A percentile compares a stretch with the other conserved stretches of the same genome.
Conservation (phyloP, 768 basidiomycete genomes). For the Tricholoma furcatifolium region DNA sequence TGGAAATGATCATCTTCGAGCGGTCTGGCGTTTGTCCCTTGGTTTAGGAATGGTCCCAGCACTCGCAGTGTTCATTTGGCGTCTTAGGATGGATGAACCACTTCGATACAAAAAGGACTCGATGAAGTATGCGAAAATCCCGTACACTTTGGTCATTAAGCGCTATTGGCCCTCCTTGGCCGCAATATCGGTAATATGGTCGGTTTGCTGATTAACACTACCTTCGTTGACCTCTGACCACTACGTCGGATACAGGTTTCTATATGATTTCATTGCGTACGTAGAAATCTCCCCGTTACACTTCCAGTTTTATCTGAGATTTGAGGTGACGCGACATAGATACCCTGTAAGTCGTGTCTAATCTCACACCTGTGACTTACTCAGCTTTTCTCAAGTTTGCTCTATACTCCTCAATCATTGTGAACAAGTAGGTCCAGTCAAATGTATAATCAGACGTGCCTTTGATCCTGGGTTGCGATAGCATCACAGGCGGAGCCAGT, state of each 20-base stretch:
- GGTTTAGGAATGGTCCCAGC: conserved; percentile 84
- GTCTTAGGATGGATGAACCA: conserved; percentile 80
- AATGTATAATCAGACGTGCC: not conserved
- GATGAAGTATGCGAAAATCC: conserved; percentile 72
- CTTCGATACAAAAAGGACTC: conserved; percentile 69
- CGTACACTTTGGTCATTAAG: conserved; percentile 71
- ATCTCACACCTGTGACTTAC: not conserved
- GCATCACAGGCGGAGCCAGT: conserved; percentile 53
- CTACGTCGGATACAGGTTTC: conserved; percentile 41
- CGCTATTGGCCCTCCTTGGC: conserved; percentile 74
- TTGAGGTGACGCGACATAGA: conserved; percentile 25
- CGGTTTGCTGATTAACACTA: conserved; percentile 13
- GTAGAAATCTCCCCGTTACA: conserved; percentile 18
- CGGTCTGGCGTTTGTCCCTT: conserved; percentile 83
- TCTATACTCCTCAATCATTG: conserved; percentile 74
- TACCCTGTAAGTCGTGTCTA: conserved; percentile 52
- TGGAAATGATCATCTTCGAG: conserved; percentile 73
- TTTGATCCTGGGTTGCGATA: conserved; percentile 20
- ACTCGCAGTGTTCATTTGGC: conserved; percentile 77
- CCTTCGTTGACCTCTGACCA: not conserved
- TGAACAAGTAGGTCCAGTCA: conserved; percentile 47
- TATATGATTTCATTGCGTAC: conserved; percentile 79
- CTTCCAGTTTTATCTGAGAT: not conserved
- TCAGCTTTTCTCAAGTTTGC: conserved; percentile 50
- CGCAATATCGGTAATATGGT: conserved; percentile 79